A percentile compares a stretch with the other conserved stretches of the same genome.
phyloP scores from a whole-genome alignment of 139 green algal species.

The Chara braunii region DNA sequence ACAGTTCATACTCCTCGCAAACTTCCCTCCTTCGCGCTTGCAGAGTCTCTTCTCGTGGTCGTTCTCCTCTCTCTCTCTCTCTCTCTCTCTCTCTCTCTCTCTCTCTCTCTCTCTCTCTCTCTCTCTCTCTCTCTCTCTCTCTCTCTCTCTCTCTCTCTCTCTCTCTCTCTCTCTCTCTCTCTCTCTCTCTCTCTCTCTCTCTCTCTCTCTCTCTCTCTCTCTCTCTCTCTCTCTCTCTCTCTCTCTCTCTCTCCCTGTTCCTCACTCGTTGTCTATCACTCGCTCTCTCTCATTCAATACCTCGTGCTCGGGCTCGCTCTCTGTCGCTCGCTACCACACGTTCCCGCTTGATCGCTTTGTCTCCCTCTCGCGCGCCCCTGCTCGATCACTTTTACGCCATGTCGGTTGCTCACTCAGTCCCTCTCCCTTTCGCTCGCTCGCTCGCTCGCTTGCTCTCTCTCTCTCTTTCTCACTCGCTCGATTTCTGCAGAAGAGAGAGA shows the following conservation, averaged over 20 bases:
- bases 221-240: constrained; percentile 14
- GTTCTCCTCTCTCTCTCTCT: background rate
- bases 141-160: constrained; percentile 21
- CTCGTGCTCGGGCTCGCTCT: constrained; percentile 9
- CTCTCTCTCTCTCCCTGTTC: constrained; percentile 17
- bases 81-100: constrained; percentile 18
- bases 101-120: constrained; percentile 21
- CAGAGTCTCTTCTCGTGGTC: background rate
- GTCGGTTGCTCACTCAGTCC: background rate
- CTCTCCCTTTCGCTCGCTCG: background rate
- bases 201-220: constrained; percentile 9
- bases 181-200: constrained; percentile 11
- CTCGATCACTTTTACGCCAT: background rate
- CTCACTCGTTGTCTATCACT: constrained; percentile 12
- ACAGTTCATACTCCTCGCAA: too few species aligned
- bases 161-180: constrained; percentile 21
- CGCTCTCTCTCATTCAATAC: constrained; percentile 3
- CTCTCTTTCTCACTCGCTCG: background rate
- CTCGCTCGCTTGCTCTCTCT: constrained; percentile 1
- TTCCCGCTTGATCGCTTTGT: constrained; percentile 5
- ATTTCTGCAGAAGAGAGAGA: too few species aligned
- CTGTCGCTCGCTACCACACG: constrained; percentile 11
- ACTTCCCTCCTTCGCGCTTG: too few species aligned
- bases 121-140: constrained; percentile 20
- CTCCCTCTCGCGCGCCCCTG: background rate